Evolutionary conservation across 805 yeast genomes (phyloP), one percentile per base, ranked within the genome.

Genomic region (Starmerella stigmatis): DNA sequence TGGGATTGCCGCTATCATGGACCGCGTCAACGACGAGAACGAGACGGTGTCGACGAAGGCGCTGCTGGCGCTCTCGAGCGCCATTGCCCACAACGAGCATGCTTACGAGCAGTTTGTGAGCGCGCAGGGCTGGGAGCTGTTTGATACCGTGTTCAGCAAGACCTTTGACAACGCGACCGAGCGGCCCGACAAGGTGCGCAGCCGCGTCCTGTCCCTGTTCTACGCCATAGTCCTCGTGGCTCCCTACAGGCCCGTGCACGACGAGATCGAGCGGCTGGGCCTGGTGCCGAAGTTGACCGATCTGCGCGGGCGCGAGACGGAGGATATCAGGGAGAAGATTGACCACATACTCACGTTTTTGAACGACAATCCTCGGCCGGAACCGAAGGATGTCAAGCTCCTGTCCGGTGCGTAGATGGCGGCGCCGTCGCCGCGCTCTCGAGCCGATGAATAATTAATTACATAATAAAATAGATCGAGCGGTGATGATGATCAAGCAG

Each of bases 11-110:
- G 52, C 50, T 20, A 50, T 68, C 16, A 44, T 67, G 43, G 54
- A 54, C 23, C 59, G 58, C 19, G 43, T 49, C 16, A 38, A 46
- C 9, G 64, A 60, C 29, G 31, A 38, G 2, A 51, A 60, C 21
- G 46, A 43, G 44, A 63, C 56, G 3, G 73, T 76, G 22, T 67
- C 72, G 43, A 61, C 73, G 27, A 88, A 88, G 60, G 78, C 85
- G 0, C 59, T 86, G 22, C 84, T 82, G 59, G 95, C 96, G 0
- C 63, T 89, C 15, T 74, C 94, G 0, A 77, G 80, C 31, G 67
- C 79, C 12, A 63, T 86, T 6, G 75, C 94, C 58, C 88, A 89
- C 64, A 79, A 76, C 57, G 63, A 65, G 22, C 64, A 64, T 0
- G 80, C 78, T 3, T 76, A 76, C 47, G 63, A 66, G 4, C 59